A percentile compares a stretch with the other conserved stretches of the same genome.
These are phyloP conservation scores for Neonectria faginata DNA, from an alignment of 2,329 filamentous ascomycete genomes.

Conservation along the genomic window DNA sequence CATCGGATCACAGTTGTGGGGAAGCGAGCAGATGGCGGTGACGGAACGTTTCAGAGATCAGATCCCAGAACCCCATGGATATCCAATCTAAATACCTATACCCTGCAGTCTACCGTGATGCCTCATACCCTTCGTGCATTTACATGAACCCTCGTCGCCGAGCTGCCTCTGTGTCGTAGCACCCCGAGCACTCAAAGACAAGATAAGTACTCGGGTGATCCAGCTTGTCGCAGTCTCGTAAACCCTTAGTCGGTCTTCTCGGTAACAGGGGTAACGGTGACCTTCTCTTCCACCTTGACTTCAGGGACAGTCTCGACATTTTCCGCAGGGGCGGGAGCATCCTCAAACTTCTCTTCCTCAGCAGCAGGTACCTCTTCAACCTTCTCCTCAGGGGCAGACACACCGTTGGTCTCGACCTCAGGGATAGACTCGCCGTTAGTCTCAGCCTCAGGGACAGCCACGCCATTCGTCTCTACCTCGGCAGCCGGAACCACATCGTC, in stretches of 20 bases:
- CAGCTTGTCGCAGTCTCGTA: background rate
- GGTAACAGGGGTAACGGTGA: background rate
- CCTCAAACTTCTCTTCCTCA: slow-evolving; percentile 10
- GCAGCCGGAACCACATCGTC: slow-evolving; percentile 57
- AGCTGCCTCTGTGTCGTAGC: background rate
- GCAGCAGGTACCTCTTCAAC: slow-evolving; percentile 6
- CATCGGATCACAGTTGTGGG: background rate
- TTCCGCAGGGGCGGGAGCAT: background rate
- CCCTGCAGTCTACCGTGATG: slow-evolving; percentile 2
- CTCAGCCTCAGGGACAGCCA: background rate
- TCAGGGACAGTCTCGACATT: background rate
- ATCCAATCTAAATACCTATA: slow-evolving; percentile 14
- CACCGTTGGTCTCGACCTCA: slow-evolving; percentile 17
- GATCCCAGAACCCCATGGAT: slow-evolving; percentile 2
- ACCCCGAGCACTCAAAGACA: background rate
- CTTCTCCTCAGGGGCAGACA: background rate
- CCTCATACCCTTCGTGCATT: slow-evolving; percentile 4
- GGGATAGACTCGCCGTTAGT: slow-evolving; percentile 8
- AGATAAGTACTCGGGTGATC: background rate
- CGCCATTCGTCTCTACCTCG: slow-evolving; percentile 13
- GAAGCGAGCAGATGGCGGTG: background rate
- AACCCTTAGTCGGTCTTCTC: slow-evolving; percentile 15
- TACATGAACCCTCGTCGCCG: slow-evolving; percentile 6
- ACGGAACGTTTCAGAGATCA: background rate
- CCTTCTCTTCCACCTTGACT: slow-evolving; percentile 9